Evolutionary conservation across 352 stramenopile genomes (phyloP).

Genomic region (Globisporangium orthogonon): DNA sequence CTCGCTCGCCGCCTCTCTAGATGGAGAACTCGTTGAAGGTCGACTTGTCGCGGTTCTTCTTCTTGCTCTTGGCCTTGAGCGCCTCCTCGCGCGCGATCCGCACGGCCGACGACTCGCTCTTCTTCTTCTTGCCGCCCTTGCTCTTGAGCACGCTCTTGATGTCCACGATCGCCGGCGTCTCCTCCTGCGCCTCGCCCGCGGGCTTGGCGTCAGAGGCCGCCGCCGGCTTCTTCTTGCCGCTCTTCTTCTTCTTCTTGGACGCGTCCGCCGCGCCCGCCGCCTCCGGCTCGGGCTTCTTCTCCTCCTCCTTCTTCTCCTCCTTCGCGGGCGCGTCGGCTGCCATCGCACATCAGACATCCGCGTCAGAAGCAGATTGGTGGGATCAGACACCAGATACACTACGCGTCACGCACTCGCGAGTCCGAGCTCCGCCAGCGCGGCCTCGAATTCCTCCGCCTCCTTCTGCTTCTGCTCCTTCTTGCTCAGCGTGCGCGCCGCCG

Average conservation of each 20-base stretch:
- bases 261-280: conserved; percentile 19
- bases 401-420: conserved; percentile 27
- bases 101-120: conserved; percentile 45
- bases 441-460: conserved; percentile 72
- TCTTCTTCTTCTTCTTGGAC: conserved; percentile 60
- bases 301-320: conserved; percentile 42
- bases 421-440: conserved; percentile 55
- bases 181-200: conserved; percentile 15
- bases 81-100: conserved; percentile 66
- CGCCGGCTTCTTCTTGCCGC: conserved; percentile 45
- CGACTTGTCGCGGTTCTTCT: conserved; percentile 72
- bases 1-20: conserved; percentile 14
- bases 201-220: conserved; percentile 8
- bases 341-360: neutral
- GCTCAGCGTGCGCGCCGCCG: conserved; percentile 37
- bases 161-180: conserved; percentile 38
- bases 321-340: conserved; percentile 11
- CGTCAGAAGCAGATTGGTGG: too few species aligned
- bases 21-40: conserved; percentile 81
- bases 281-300: conserved; percentile 25
- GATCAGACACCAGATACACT: neutral
- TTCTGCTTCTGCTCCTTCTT: conserved; percentile 83
- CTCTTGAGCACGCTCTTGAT: conserved; percentile 71
- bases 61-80: conserved; percentile 60
- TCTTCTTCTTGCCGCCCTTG: conserved; percentile 64